Percentiles rank a stretch among this genome's conserved stretches.
These are phyloP conservation scores for Solanum peruvianum DNA, from an alignment of 257 asterid genomes.

Conservation along the genomic window DNA sequence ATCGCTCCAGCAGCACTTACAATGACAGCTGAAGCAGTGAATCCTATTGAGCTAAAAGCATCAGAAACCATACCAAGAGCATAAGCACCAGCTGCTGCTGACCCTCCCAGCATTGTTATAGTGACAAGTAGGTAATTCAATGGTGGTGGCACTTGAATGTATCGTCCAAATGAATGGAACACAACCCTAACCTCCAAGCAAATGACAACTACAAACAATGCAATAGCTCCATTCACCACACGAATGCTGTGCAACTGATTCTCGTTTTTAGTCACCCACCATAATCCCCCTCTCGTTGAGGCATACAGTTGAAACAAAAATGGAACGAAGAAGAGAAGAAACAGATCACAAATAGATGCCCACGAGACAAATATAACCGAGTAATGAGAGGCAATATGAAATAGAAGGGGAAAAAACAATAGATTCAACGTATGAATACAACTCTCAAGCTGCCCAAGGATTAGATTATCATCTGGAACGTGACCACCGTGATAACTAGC, in stretches of 20 bases:
- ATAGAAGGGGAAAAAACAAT: constrained; percentile 57
- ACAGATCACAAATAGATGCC: constrained; percentile 60
- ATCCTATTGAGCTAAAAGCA: constrained; percentile 60
- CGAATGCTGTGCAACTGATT: constrained; percentile 72
- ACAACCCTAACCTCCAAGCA: constrained; percentile 95
- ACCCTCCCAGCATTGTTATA: constrained; percentile 87
- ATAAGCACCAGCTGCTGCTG: constrained; percentile 71
- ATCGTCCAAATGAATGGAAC: constrained; percentile 90
- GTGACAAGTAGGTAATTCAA: constrained; percentile 78
- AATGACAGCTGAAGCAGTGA: constrained; percentile 55
- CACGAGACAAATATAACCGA: constrained; percentile 51
- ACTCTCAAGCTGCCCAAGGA: constrained; percentile 83
- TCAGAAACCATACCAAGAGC: constrained; percentile 84
- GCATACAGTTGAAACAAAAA: constrained; percentile 85
- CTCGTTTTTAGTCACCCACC: constrained; percentile 96
- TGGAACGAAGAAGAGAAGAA: constrained; percentile 81
- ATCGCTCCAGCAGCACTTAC: constrained; percentile 93
- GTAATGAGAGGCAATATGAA: constrained; percentile 77
- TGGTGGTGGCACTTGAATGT: constrained; percentile 95
- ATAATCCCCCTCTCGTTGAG: constrained; percentile 84
- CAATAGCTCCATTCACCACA: constrained; percentile 77
- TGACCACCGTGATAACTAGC: constrained; percentile 73
- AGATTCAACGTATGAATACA: constrained; percentile 81
- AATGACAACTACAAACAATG: constrained; percentile 58
- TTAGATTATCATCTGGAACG: constrained; percentile 55